A percentile compares a stretch with the other conserved stretches of the same genome.
Conservation (phyloP, 148 eudicot species). For the Drosera capensis region DNA sequence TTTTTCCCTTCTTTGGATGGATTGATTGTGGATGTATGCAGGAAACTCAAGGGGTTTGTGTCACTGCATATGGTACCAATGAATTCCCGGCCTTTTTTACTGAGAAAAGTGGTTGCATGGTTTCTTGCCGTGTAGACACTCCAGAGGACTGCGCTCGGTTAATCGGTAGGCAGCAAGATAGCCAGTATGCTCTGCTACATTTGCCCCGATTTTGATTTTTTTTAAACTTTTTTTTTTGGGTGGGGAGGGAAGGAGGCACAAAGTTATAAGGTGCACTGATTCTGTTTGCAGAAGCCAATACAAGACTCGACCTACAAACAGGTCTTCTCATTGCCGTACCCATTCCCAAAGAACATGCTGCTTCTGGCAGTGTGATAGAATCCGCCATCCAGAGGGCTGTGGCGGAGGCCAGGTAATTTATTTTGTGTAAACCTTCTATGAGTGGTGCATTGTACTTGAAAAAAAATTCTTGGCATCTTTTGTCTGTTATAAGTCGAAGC, state of each 20-base stretch:
- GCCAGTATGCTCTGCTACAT: neutral
- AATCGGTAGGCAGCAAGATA: conserved; percentile 33
- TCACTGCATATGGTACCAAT: conserved; percentile 72
- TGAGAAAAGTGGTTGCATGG: conserved; percentile 82
- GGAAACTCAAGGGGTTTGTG: conserved; percentile 98
- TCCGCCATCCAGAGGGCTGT: conserved; percentile 80
- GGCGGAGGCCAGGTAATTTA: conserved; percentile 55
- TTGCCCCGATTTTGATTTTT: neutral
- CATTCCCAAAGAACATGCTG: conserved; percentile 77
- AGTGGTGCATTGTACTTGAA: neutral
- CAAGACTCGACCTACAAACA: conserved; percentile 48
- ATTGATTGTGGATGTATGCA: no score
- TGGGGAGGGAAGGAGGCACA: neutral
- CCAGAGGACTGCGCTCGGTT: conserved; percentile 78
- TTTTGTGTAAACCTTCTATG: conserved; percentile 1
- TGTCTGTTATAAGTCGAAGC: neutral
- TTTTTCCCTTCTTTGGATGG: no score
- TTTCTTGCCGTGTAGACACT: conserved; percentile 57
- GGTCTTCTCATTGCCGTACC: conserved; percentile 88
- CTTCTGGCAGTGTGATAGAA: conserved; percentile 69
- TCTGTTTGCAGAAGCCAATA: conserved; percentile 42
- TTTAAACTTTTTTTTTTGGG: neutral
- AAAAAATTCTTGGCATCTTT: neutral
- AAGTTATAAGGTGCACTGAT: neutral
- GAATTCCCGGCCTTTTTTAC: conserved; percentile 97